Evolutionary conservation across 306 rosid species (phyloP), one percentile per base, ranked within the genome.

Genomic region (Rosa persica): DNA sequence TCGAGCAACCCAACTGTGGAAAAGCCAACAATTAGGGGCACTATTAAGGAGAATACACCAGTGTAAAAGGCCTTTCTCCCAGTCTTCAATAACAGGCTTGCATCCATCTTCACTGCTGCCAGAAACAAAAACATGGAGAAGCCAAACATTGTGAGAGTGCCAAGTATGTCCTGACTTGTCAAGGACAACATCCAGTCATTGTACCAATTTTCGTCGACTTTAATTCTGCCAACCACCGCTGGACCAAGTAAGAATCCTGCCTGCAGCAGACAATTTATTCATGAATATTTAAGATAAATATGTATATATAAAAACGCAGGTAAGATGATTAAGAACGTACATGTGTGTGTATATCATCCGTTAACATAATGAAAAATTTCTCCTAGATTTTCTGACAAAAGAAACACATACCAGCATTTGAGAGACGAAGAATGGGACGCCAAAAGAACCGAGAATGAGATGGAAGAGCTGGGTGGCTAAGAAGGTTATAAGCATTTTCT

Each of bases 41-140:
- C 30, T 5, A 73, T 6, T 20, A 54, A 20, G 48, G 76, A 20
- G 65, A 40, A 1, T 20, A 54, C 3, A 11, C 76, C 76, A 36
- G 76, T 73, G 76, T 52, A 73, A 23, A 73, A 5, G 12, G 76
- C 64, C n/a, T 36, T 73, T 25, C 65, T 73, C 47, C 76, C 76
- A 5, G 66, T 54, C 22, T 60, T 36, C 1, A 52, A 39, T 2
- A 73, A 46, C 0, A 73, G 22, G 30, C 65, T 38, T 13, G 23
- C 8, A 40, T 73, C 66, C 76, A 36, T 73, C 57, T 73, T 52
- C 48, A 73, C 65, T 52, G 65, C 76, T 13, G 22, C 13, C 19
- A 73, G 48, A 73, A 72, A 73, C 36, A 73, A 5, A 52, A 73
- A 73, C 76, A 73, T 73, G 20, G 65, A 52, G 65, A 30, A 52